Base-by-base conservation (phyloP, 495 filamentous ascomycete species). In the Barbatosphaeria neglecta region DNA sequence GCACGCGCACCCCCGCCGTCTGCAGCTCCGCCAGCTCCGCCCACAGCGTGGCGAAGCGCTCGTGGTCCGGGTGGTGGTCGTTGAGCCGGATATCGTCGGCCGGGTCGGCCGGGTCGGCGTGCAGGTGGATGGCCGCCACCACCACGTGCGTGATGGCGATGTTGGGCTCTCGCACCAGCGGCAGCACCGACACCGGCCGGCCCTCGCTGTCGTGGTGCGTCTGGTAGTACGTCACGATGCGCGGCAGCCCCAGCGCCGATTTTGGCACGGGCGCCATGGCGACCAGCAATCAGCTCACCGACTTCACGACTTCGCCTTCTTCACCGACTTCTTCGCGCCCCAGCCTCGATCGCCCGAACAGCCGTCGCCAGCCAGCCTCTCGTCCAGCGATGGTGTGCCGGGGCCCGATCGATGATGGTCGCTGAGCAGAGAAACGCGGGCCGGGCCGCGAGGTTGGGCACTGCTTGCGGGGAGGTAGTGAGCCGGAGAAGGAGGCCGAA, bases 71-170 rank as follows among this genome's bases (percentile, higher is more conserved):
- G 3, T 70, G 70, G 53, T 87, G 80, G 67, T 93, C 78, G 56
- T 93, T 93, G 38, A 89, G 76, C 1, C 80, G 84, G 50, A 89
- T 72, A 43, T 73, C 59, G 22, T 73, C 59, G 22, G 76, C 63
- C 0, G 70, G 57, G 41, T 74, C 69, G n/a, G n/a, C n/a, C n/a
- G n/a, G n/a, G 50, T 83, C 73, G 2, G 31, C 31, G 56, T 90
- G 89, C 58, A 92, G 66, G 58, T 92, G 87, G 44, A 93, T 78
- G 3, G 87, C 85, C 7, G 85, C 86, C 38, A 93, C 56, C 47
- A 87, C 87, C 27, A 89, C 52, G 56, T 92, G 86, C 0, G 86
- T 88, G 43, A 82, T 63, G 2, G 53, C 48, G 41, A 75, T 73
- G 27, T 56, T 55, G 4, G 67, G 63, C n/a, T 78, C 65, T 2